Evolutionary conservation across 805 yeast species (phyloP).

Genomic region (Pichia phayaonensis): DNA sequence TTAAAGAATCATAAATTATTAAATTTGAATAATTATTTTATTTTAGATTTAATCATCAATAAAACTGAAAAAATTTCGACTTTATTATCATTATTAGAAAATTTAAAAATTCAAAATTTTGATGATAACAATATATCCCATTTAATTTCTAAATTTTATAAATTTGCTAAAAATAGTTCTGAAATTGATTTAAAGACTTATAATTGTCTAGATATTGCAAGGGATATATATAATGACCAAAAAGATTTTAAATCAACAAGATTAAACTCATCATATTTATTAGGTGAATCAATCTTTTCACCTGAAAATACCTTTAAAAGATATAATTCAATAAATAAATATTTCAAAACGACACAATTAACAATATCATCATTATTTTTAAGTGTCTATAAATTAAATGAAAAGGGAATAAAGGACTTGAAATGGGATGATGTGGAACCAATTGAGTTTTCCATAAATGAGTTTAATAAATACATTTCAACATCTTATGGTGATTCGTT

Average conservation of each 20-base stretch:
- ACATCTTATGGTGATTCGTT: constrained; percentile 27
- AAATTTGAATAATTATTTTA: constrained; percentile 9
- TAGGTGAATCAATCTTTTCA: constrained; percentile 29
- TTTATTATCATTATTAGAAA: constrained; percentile 12
- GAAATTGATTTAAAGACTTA: constrained; percentile 6
- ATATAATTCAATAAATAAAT: constrained; percentile 17
- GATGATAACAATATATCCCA: constrained; percentile 23
- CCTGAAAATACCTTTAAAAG: constrained; percentile 26
- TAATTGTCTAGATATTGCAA: constrained; percentile 20
- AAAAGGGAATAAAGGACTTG: constrained; percentile 10
- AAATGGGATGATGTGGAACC: constrained; percentile 48
- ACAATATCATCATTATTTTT: constrained; percentile 39
- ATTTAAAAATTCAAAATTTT: constrained; percentile 10
- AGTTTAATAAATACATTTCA: constrained; percentile 39
- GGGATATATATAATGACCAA: constrained; percentile 14
- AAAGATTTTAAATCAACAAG: constrained; percentile 16
- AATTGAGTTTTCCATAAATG: constrained; percentile 51
- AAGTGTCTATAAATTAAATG: constrained; percentile 34
- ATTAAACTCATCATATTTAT: constrained; percentile 19
- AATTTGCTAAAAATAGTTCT: constrained; percentile 13
- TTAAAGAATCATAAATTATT: constrained; percentile 4
- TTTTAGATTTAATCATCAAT: constrained; percentile 19
- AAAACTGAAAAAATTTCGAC: constrained; percentile 10
- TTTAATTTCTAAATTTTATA: constrained; percentile 22
- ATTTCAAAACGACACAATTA: constrained; percentile 16